These are phyloP conservation scores for Colletotrichum ledebouriae DNA, from an alignment of 2,329 filamentous ascomycete species.

Conservation along the genomic window DNA sequence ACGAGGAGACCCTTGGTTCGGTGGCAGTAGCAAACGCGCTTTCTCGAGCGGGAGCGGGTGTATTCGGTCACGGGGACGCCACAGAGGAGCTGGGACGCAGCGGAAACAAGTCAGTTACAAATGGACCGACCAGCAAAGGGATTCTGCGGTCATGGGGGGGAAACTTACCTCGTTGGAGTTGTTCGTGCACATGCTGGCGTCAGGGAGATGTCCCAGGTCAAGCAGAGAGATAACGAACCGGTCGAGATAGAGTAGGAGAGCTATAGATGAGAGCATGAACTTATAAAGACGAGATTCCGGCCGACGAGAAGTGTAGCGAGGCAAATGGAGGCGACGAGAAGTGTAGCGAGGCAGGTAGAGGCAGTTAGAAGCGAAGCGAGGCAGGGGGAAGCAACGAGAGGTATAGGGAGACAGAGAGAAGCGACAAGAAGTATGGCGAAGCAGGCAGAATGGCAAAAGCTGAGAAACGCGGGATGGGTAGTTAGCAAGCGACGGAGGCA, in stretches of 20 bases:
- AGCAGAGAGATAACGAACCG: neutral
- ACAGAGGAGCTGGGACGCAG: neutral
- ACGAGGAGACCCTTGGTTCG: neutral
- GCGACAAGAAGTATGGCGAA: neutral
- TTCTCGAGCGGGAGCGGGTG: neutral
- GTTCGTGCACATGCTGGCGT: neutral
- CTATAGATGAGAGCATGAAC: neutral
- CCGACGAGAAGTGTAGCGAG: neutral
- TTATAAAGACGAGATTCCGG: neutral
- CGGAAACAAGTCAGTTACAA: neutral
- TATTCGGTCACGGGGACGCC: constrained; percentile 7
- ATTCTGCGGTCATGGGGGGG: neutral
- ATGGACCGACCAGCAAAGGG: neutral
- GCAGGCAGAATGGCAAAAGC: neutral
- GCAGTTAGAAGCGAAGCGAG: too few relatives aligned
- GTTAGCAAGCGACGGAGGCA: too few relatives aligned
- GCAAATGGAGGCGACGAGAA: too few relatives aligned
- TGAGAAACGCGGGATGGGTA: neutral
- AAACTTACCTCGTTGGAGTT: neutral
- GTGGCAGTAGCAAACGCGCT: neutral
- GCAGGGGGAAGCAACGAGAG: too few relatives aligned
- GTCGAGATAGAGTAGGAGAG: neutral
- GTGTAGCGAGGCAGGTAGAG: too few relatives aligned
- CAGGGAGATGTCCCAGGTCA: neutral
- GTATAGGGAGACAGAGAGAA: neutral